phyloP scores from a whole-genome alignment of 257 asterid species.

The Misopates orontium region DNA sequence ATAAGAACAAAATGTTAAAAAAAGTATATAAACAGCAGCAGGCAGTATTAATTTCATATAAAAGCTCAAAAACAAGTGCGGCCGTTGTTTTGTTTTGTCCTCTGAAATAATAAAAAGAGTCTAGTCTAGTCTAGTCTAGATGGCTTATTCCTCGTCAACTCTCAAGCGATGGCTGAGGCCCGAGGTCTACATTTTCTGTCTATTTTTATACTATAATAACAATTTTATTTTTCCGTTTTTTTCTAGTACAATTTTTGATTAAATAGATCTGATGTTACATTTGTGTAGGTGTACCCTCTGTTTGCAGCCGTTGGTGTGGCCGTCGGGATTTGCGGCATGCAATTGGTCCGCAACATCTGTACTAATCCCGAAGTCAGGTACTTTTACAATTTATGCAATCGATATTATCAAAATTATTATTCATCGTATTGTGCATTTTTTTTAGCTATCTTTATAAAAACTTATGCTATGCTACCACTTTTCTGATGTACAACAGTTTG shows the following conservation, averaged over 20 bases:
- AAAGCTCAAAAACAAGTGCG: no score
- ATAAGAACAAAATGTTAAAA: no score
- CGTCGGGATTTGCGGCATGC: constrained; percentile 88
- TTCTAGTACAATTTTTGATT: background rate
- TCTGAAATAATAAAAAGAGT: no score
- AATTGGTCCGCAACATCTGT: constrained; percentile 74
- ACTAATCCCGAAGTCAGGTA: constrained; percentile 96
- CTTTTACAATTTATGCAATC: background rate
- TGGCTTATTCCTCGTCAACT: constrained; percentile 66
- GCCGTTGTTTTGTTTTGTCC: no score
- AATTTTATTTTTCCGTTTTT: background rate
- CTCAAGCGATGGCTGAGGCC: constrained; percentile 88
- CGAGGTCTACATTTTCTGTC: constrained; percentile 49
- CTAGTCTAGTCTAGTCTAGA: no score
- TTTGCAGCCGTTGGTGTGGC: constrained; percentile 87
- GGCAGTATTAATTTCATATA: no score
- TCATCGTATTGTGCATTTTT: background rate
- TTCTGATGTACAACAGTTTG: no score
- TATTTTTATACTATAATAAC: background rate
- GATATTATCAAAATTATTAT: no score
- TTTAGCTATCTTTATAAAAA: no score
- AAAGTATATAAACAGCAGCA: no score
- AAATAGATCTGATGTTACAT: constrained; percentile 37
- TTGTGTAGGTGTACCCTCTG: constrained; percentile 70
- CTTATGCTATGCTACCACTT: no score